Conservation (phyloP, 805 yeast species). For the Nematodospora valgi region DNA sequence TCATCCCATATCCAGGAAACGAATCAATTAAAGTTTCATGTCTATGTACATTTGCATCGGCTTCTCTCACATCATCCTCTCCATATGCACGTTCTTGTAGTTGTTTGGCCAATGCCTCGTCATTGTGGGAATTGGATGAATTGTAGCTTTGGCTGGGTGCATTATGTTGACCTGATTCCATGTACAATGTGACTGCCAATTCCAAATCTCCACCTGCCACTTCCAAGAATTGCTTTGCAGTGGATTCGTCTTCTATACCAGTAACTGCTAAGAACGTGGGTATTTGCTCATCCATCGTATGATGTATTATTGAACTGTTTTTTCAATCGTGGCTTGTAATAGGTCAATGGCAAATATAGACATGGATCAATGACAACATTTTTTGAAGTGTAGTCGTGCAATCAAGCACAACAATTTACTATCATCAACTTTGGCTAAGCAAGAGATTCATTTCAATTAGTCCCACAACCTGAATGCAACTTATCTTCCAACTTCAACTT, state of each 20-base stretch:
- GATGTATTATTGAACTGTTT: not conserved
- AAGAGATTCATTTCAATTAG: too few species aligned
- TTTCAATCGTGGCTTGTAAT: not conserved
- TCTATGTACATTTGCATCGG: slow-evolving; percentile 73
- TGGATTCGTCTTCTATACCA: slow-evolving; percentile 59
- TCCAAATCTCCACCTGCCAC: slow-evolving; percentile 78
- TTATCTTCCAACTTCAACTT: too few species aligned
- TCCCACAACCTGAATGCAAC: too few species aligned
- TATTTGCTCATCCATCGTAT: slow-evolving; percentile 45
- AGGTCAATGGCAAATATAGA: not conserved
- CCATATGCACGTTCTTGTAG: slow-evolving; percentile 62
- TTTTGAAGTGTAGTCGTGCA: not conserved
- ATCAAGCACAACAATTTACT: too few species aligned
- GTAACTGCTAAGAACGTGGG: slow-evolving; percentile 84
- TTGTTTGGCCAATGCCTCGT: slow-evolving; percentile 56
- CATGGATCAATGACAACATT: slow-evolving; percentile 3
- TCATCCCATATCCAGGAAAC: too few species aligned
- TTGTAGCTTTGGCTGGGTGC: slow-evolving; percentile 6
- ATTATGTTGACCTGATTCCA: slow-evolving; percentile 47
- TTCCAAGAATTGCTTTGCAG: slow-evolving; percentile 74
- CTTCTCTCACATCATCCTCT: slow-evolving; percentile 34
- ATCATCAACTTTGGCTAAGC: too few species aligned
- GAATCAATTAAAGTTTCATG: slow-evolving; percentile 72
- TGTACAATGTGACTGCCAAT: slow-evolving; percentile 77
- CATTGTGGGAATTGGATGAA: slow-evolving; percentile 15